phyloP scores from a whole-genome alignment of 2,329 filamentous ascomycete species.

The Fonsecaea multimorphosa region DNA sequence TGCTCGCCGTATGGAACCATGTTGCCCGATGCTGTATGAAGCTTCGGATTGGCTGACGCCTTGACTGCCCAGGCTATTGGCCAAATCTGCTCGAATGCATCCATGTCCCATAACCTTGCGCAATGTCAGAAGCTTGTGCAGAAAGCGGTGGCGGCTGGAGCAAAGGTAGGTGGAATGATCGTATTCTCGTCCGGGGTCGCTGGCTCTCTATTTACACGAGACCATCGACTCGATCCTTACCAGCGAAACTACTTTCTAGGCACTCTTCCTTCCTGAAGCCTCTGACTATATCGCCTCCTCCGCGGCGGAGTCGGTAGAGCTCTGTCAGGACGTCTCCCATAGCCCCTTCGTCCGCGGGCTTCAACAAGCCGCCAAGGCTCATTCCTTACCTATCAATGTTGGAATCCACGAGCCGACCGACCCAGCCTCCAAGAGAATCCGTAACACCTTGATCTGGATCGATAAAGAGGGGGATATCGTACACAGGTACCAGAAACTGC shows the following conservation, averaged over 20 bases:
- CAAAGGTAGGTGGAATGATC: conserved; percentile 64
- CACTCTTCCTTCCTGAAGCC: conserved; percentile 91
- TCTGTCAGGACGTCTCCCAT: conserved; percentile 69
- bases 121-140: conserved; percentile 75
- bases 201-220: conserved; percentile 15
- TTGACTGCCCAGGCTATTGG: conserved; percentile 71
- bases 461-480: conserved; percentile 62
- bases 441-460: conserved; percentile 72
- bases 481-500: conserved; percentile 82
- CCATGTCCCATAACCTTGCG: conserved; percentile 76
- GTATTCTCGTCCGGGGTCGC: background rate
- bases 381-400: conserved; percentile 76
- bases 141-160: conserved; percentile 76
- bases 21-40: background rate
- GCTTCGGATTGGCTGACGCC: conserved; percentile 19
- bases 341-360: conserved; percentile 80
- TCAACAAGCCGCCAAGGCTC: conserved; percentile 67
- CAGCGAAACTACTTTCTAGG: conserved; percentile 50
- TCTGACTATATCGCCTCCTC: conserved; percentile 82
- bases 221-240: conserved; percentile 30
- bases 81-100: conserved; percentile 85
- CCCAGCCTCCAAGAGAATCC: conserved; percentile 58
- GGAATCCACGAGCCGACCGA: conserved; percentile 79
- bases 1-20: conserved; percentile 36
- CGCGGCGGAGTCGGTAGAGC: conserved; percentile 69